phyloP scores from a whole-genome alignment of 164 flowering plant genomes.

The Magnolia officinalis region DNA sequence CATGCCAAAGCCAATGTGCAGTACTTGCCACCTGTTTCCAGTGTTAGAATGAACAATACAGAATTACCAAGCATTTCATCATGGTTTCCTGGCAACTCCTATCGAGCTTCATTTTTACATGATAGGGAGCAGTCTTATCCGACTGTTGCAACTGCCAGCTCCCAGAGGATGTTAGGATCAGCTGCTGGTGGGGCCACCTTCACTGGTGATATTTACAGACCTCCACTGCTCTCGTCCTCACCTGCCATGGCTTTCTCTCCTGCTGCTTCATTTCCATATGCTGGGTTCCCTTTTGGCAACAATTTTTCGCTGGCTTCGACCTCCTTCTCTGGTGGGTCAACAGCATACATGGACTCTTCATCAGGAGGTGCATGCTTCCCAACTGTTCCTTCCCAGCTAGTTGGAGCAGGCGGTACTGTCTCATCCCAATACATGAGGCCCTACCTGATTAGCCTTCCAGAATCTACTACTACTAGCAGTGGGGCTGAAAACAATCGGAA shows the following conservation, averaged over 20 bases:
- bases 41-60: constrained; percentile 42
- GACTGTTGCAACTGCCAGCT: constrained; percentile 42
- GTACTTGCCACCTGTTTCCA: constrained; percentile 33
- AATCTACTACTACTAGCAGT: constrained; percentile 29
- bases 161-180: constrained; percentile 52
- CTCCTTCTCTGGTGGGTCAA: constrained; percentile 51
- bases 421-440: constrained; percentile 63
- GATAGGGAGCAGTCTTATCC: constrained; percentile 56
- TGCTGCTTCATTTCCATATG: constrained; percentile 48
- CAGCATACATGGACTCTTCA: constrained; percentile 55
- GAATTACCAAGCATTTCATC: constrained; percentile 54
- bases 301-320: constrained; percentile 61
- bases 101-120: constrained; percentile 49
- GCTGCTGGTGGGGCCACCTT: constrained; percentile 41
- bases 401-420: constrained; percentile 37
- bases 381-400: constrained; percentile 42
- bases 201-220: constrained; percentile 53
- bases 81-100: constrained; percentile 54
- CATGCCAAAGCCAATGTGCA: constrained; percentile 26
- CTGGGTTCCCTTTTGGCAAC: constrained; percentile 60
- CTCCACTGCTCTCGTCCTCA: constrained; percentile 68
- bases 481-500: constrained; percentile 43
- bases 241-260: constrained; percentile 22
- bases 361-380: constrained; percentile 54
- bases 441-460: constrained; percentile 51